Percentiles rank a stretch among this genome's conserved stretches.
These are phyloP conservation scores for Venturia effusa DNA, from an alignment of 2,329 filamentous ascomycete species.

Conservation along the genomic window DNA sequence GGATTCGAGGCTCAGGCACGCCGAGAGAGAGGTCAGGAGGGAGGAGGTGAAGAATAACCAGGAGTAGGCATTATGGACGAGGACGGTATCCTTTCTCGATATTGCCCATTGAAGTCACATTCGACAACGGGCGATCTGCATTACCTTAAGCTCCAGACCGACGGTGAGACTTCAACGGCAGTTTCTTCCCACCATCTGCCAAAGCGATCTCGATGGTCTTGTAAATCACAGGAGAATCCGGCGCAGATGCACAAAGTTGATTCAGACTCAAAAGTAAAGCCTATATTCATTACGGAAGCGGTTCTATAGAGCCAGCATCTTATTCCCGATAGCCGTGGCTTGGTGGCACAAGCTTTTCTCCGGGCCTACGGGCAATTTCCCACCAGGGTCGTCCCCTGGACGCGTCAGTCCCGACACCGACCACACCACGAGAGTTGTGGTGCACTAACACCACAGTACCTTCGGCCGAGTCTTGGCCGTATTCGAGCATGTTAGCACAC, in stretches of 20 bases:
- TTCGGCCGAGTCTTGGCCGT: neutral
- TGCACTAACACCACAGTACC: neutral
- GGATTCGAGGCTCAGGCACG: slow-evolving; percentile 54
- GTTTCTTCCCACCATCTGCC: neutral
- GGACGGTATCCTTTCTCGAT: neutral
- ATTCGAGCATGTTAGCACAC: neutral
- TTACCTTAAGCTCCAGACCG: no score
- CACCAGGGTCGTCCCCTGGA: neutral
- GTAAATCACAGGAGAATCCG: neutral
- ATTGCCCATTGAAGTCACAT: neutral
- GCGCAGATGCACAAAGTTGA: neutral
- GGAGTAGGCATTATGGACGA: slow-evolving; percentile 32
- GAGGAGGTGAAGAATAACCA: slow-evolving; percentile 47
- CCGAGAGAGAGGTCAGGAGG: slow-evolving; percentile 55
- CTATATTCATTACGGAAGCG: neutral
- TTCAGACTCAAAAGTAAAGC: neutral
- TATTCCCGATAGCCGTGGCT: neutral
- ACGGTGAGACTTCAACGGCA: no score
- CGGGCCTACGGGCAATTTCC: neutral
- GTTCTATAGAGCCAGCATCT: neutral
- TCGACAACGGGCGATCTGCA: no score
- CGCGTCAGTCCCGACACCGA: neutral
- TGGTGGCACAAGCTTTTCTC: neutral
- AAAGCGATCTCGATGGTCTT: neutral
- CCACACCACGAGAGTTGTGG: neutral